Percentiles rank a stretch among this genome's conserved stretches.
These are phyloP conservation scores for Rostrohypoxylon terebratum DNA, from an alignment of 495 filamentous ascomycete genomes.

Conservation along the genomic window DNA sequence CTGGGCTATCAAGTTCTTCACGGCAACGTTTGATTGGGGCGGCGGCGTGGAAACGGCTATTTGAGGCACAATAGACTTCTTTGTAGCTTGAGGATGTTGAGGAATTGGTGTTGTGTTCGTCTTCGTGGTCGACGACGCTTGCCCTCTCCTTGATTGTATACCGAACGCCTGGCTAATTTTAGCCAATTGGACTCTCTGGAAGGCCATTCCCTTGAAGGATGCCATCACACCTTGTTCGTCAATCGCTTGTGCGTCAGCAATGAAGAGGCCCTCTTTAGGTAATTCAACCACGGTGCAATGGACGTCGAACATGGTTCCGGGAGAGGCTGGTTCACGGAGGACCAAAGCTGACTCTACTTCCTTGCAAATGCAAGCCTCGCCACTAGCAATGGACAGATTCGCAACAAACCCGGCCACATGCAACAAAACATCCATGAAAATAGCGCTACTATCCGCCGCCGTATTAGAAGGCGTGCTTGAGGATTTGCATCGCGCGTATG, in stretches of 20 bases:
- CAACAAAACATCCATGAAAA: slow-evolving; percentile 11
- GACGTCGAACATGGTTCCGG: slow-evolving; percentile 9
- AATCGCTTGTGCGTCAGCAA: slow-evolving; percentile 2
- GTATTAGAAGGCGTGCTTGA: not conserved
- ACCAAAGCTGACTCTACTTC: slow-evolving; percentile 8
- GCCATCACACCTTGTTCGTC: slow-evolving; percentile 10
- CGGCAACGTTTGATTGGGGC: not conserved
- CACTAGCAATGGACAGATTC: slow-evolving; percentile 1
- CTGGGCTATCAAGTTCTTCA: slow-evolving; percentile 9
- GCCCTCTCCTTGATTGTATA: slow-evolving; percentile 9
- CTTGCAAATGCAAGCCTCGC: slow-evolving; percentile 13
- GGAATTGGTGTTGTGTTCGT: not conserved
- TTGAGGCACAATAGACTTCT: not conserved
- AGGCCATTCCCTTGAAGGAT: slow-evolving; percentile 16
- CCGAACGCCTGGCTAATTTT: slow-evolving; percentile 7
- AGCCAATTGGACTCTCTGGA: slow-evolving; percentile 11
- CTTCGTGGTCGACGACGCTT: too few relatives aligned
- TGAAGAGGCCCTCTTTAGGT: slow-evolving; percentile 4
- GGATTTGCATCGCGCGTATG: slow-evolving; percentile 8
- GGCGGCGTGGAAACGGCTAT: not conserved
- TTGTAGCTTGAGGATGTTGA: not conserved
- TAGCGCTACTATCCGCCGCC: not conserved
- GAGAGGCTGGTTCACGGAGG: slow-evolving; percentile 1
- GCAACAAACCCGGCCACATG: slow-evolving; percentile 11
- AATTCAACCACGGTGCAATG: slow-evolving; percentile 9